phyloP scores from a whole-genome alignment of 306 rosid genomes.

The Oemleria cerasiformis region DNA sequence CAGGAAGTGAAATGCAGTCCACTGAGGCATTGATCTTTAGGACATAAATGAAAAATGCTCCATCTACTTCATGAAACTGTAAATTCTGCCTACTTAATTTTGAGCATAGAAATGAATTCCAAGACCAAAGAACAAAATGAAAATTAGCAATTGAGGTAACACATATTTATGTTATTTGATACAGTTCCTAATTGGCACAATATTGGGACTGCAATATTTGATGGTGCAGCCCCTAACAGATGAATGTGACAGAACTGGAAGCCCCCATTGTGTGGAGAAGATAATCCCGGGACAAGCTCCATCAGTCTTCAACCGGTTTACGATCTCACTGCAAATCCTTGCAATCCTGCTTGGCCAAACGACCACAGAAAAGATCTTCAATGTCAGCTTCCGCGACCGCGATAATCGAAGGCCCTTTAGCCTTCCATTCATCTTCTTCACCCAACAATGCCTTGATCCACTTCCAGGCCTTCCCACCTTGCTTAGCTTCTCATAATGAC shows the following conservation, averaged over 20 bases:
- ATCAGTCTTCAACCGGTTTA: conserved; percentile 40
- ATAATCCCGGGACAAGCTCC: conserved; percentile 38
- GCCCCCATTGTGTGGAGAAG: conserved; percentile 65
- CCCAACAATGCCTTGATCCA: conserved; percentile 34
- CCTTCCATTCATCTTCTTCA: conserved; percentile 54
- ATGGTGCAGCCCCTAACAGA: conserved; percentile 22
- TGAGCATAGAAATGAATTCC: not conserved
- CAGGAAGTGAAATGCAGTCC: not conserved
- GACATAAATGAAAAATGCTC: not conserved
- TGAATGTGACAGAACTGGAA: conserved; percentile 58
- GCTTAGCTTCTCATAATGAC: conserved; percentile 49
- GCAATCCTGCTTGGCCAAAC: conserved; percentile 41
- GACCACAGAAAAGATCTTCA: conserved; percentile 38
- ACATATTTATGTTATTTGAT: conserved; percentile 3
- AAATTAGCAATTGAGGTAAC: not conserved
- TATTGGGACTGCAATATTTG: conserved; percentile 3
- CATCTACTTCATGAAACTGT: not conserved
- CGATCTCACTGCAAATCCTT: conserved; percentile 45
- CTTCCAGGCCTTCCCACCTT: conserved; percentile 32
- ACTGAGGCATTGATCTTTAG: not conserved
- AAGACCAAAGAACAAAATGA: not conserved
- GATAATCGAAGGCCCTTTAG: conserved; percentile 49
- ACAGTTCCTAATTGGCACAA: conserved; percentile 4
- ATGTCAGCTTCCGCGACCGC: conserved; percentile 42
- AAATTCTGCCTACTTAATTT: not conserved